phyloP scores from a whole-genome alignment of 2,329 filamentous ascomycete genomes.

The Geosmithia putterillii region DNA sequence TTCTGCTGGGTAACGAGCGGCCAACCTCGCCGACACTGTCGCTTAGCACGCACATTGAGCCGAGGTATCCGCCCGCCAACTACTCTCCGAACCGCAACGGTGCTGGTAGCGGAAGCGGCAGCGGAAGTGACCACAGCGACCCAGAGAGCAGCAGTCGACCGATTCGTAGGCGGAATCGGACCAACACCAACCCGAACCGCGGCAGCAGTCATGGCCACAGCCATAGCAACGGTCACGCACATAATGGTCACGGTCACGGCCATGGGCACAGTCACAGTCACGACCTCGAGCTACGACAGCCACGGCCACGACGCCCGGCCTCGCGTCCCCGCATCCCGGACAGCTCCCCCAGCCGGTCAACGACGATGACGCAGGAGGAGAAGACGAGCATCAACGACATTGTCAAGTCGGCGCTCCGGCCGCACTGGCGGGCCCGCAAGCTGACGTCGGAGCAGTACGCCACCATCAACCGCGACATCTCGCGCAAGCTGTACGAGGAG shows the following conservation, averaged over 20 bases:
- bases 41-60: conserved; percentile 60
- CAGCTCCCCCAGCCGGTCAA: conserved; percentile 51
- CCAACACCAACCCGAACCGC: too few species aligned
- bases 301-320: conserved; percentile 32
- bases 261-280: too few species aligned
- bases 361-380: conserved; percentile 58
- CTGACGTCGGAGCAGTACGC: conserved; percentile 86
- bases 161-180: conserved; percentile 14
- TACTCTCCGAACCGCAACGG: conserved; percentile 43
- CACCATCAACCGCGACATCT: conserved; percentile 81
- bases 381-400: conserved; percentile 85
- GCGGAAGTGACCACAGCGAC: conserved; percentile 30
- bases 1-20: conserved; percentile 36
- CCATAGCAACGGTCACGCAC: too few species aligned
- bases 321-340: conserved; percentile 41
- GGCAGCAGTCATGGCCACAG: too few species aligned
- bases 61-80: conserved; percentile 61
- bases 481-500: conserved; percentile 73
- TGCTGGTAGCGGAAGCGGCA: not conserved
- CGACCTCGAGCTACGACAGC: conserved; percentile 39
- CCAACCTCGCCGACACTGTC: conserved; percentile 54
- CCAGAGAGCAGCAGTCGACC: conserved; percentile 25
- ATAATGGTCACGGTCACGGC: too few species aligned
- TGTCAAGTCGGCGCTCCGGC: conserved; percentile 71
- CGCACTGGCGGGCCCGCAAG: conserved; percentile 67